Conservation (phyloP, 2,329 filamentous ascomycete genomes). For the Hortaea sp. region DNA sequence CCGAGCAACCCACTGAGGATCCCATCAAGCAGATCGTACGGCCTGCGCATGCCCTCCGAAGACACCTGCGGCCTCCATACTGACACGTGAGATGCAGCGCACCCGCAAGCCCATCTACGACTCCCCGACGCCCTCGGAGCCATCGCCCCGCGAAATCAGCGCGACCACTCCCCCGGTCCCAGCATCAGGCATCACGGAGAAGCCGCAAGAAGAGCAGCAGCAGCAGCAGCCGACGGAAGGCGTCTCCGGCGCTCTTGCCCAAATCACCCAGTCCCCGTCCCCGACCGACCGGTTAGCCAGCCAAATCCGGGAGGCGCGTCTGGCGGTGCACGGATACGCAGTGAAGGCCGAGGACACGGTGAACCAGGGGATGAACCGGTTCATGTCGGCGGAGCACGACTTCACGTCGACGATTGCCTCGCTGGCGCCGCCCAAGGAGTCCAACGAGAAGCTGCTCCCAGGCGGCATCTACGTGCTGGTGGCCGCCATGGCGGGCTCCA, state of each 20-base stretch:
- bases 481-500: conserved; percentile 87
- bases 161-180: conserved; percentile 29
- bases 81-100: conserved; percentile 16
- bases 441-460: conserved; percentile 80
- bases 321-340: conserved; percentile 70
- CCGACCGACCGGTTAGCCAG: conserved; percentile 82
- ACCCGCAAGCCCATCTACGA: conserved; percentile 65
- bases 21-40: conserved; percentile 20
- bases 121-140: conserved; percentile 35
- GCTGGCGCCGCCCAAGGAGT: conserved; percentile 74
- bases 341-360: conserved; percentile 68
- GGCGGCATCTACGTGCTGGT: conserved; percentile 88
- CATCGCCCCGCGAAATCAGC: conserved; percentile 24
- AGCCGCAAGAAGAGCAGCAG: conserved; percentile 16
- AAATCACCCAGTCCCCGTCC: conserved; percentile 33
- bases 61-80: not conserved
- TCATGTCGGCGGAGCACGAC: conserved; percentile 75
- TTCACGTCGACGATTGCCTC: conserved; percentile 85
- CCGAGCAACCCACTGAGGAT: conserved; percentile 34
- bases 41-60: not conserved
- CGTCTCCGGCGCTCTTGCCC: conserved; percentile 28
- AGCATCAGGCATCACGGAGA: conserved; percentile 24
- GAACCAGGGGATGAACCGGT: conserved; percentile 70
- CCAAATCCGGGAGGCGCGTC: conserved; percentile 68
- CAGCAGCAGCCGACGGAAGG: conserved; percentile 26